phyloP scores from a whole-genome alignment of 768 basidiomycete species.

The Phaffia tasmanica region DNA sequence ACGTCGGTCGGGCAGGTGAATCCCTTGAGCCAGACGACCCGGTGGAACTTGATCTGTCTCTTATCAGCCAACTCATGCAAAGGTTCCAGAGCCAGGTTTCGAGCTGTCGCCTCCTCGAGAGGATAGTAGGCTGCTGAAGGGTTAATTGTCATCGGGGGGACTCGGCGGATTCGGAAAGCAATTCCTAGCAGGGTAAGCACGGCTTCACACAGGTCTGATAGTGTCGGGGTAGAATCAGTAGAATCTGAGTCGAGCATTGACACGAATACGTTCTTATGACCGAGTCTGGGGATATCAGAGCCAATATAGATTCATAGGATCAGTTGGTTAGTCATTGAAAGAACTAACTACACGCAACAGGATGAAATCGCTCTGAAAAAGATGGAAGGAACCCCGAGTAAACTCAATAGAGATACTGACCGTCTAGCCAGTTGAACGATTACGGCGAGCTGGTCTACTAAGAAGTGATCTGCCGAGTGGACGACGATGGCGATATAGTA shows the following conservation, averaged over 20 bases:
- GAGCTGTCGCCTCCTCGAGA: slow-evolving; percentile 82
- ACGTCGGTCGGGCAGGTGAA: slow-evolving; percentile 99
- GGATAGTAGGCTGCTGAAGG: slow-evolving; percentile 86
- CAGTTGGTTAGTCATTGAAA: too few species aligned
- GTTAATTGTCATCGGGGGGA: slow-evolving; percentile 84
- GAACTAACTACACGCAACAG: neutral
- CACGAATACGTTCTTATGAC: slow-evolving; percentile 81
- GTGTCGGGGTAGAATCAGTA: slow-evolving; percentile 83
- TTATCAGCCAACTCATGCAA: slow-evolving; percentile 66
- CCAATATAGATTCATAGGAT: neutral
- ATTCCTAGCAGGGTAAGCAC: slow-evolving; percentile 87
- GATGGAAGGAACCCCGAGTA: neutral
- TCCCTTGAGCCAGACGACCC: slow-evolving; percentile 95
- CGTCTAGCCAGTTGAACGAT: slow-evolving; percentile 75
- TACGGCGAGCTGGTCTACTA: slow-evolving; percentile 94
- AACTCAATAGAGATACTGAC: neutral
- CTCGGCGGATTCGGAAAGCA: slow-evolving; percentile 82
- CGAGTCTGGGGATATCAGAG: slow-evolving; percentile 53
- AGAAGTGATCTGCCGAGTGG: slow-evolving; percentile 97
- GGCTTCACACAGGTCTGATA: slow-evolving; percentile 88
- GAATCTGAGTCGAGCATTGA: slow-evolving; percentile 97
- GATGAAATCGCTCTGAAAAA: neutral
- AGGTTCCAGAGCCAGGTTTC: slow-evolving; percentile 86
- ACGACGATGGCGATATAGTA: slow-evolving; percentile 93
- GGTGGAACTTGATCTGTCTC: slow-evolving; percentile 67